Percentiles rank a stretch among this genome's conserved stretches.
phyloP scores from a whole-genome alignment of 1,139 yeast genomes.

The Hansenula sp. region DNA sequence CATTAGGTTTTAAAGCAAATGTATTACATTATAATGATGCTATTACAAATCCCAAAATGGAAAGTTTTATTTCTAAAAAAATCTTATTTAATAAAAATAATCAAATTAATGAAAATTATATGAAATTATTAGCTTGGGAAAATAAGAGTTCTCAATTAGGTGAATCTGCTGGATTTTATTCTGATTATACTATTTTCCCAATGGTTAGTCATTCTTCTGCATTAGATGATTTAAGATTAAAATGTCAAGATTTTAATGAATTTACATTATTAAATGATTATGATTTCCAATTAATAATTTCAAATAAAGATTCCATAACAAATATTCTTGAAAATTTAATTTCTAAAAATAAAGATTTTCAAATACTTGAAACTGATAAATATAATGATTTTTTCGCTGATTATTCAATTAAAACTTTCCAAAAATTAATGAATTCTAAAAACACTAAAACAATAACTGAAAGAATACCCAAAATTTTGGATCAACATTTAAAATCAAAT shows the following conservation, averaged over 20 bases:
- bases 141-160: not conserved
- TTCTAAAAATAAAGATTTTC: conserved; percentile 5
- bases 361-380: conserved; percentile 7
- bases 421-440: conserved; percentile 11
- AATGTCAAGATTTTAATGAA: conserved; percentile 5
- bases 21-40: conserved; percentile 17
- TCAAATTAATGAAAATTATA: conserved; percentile 14
- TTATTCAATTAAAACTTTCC: conserved; percentile 11
- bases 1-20: conserved; percentile 13
- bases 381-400: conserved; percentile 13
- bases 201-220: not conserved
- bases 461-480: conserved; percentile 9
- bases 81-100: conserved; percentile 6
- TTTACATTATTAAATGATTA: conserved; percentile 2
- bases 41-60: conserved; percentile 7
- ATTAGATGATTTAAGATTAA: conserved; percentile 3
- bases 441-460: conserved; percentile 9
- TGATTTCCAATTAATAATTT: conserved; percentile 12
- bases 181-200: conserved; percentile 16
- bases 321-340: conserved; percentile 8
- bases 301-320: conserved; percentile 3
- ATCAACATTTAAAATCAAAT: conserved; percentile 10
- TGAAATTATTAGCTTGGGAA: conserved; percentile 17
- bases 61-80: conserved; percentile 5
- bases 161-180: conserved; percentile 6